A percentile compares a stretch with the other conserved stretches of the same genome.
These are phyloP conservation scores for Cetradonia linearis DNA, from an alignment of 495 filamentous ascomycete species.

Conservation along the genomic window DNA sequence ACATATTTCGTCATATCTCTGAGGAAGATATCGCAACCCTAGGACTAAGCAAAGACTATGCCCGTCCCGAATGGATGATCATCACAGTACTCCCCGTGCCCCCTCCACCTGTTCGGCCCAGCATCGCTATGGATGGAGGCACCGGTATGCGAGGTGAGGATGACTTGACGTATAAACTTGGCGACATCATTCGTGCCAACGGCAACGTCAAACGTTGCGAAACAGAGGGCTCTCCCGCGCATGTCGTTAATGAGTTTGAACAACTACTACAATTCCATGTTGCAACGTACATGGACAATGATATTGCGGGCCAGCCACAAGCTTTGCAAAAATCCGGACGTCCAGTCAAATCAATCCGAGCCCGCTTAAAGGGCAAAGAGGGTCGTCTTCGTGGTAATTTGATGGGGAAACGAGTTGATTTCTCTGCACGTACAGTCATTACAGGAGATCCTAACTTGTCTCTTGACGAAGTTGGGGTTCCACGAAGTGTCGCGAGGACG, in stretches of 20 bases:
- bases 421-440: slow-evolving; percentile 98
- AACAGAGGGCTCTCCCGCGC: slow-evolving; percentile 77
- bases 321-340: slow-evolving; percentile 93
- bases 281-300: slow-evolving; percentile 98
- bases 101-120: slow-evolving; percentile 88
- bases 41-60: slow-evolving; percentile 85
- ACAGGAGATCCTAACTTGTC: slow-evolving; percentile 95
- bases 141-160: slow-evolving; percentile 89
- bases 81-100: slow-evolving; percentile 90
- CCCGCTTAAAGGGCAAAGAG: slow-evolving; percentile 96
- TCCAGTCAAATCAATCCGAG: slow-evolving; percentile 91
- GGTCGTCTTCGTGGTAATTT: slow-evolving; percentile 93
- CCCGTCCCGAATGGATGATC: slow-evolving; percentile 96
- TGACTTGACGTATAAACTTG: slow-evolving; percentile 96
- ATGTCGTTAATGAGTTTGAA: slow-evolving; percentile 83
- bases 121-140: slow-evolving; percentile 84
- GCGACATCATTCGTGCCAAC: slow-evolving; percentile 96
- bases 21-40: slow-evolving; percentile 72
- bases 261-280: slow-evolving; percentile 93
- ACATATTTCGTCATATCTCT: slow-evolving; percentile 74
- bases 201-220: slow-evolving; percentile 82
- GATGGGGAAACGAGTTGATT: slow-evolving; percentile 99
- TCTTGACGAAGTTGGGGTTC: slow-evolving; percentile 93
- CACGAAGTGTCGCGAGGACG: slow-evolving; percentile 74
- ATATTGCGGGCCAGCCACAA: slow-evolving; percentile 91